These are phyloP conservation scores for Cordyceps pruinosa DNA, from an alignment of 2,329 filamentous ascomycete genomes.

Conservation along the genomic window DNA sequence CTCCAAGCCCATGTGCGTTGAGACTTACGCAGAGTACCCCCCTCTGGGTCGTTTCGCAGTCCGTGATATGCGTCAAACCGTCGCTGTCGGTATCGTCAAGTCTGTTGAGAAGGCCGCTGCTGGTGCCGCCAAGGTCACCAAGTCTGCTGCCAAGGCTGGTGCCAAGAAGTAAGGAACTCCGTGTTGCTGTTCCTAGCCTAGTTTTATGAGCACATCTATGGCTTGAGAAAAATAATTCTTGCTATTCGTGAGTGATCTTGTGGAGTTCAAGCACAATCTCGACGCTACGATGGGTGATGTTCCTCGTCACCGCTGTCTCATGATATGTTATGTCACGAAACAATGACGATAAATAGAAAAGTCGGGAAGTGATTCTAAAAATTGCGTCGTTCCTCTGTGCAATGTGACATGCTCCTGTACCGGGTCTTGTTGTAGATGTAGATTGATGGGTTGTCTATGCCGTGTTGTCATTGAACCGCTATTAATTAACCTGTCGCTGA, in stretches of 20 bases:
- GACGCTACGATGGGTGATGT: slow-evolving; percentile 32
- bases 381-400: background rate
- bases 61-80: slow-evolving; percentile 93
- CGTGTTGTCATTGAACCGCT: too few relatives aligned
- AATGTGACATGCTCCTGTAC: background rate
- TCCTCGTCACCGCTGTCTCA: slow-evolving; percentile 35
- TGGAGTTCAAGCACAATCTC: slow-evolving; percentile 36
- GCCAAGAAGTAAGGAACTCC: slow-evolving; percentile 57
- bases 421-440: background rate
- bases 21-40: slow-evolving; percentile 99
- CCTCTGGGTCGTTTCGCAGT: slow-evolving; percentile 99
- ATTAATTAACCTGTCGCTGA: too few relatives aligned
- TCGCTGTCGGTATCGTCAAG: slow-evolving; percentile 95
- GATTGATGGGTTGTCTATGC: too few relatives aligned
- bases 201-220: slow-evolving; percentile 37
- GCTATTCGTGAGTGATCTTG: slow-evolving; percentile 38
- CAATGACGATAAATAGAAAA: slow-evolving; percentile 40
- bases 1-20: slow-evolving; percentile 99
- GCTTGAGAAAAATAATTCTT: slow-evolving; percentile 35
- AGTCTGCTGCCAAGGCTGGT: slow-evolving; percentile 64
- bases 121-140: slow-evolving; percentile 59
- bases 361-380: slow-evolving; percentile 35
- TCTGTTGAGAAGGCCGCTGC: slow-evolving; percentile 59
- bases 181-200: slow-evolving; percentile 17
- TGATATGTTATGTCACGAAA: slow-evolving; percentile 37